These are phyloP conservation scores for Zalerion maritima DNA, from an alignment of 495 filamentous ascomycete genomes.

Conservation along the genomic window DNA sequence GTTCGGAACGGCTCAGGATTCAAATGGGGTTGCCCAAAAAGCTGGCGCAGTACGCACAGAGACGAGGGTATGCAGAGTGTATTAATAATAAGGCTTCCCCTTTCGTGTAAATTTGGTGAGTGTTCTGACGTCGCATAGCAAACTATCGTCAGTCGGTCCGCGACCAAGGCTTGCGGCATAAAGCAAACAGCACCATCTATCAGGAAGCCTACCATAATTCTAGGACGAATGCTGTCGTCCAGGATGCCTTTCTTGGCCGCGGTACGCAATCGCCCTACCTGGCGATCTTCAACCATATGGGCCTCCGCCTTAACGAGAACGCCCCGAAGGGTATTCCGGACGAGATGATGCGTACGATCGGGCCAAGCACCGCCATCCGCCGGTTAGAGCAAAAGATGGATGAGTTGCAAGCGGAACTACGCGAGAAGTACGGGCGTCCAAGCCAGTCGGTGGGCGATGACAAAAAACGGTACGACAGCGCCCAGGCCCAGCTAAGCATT, in stretches of 20 bases:
- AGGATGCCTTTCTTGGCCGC: constrained; percentile 4
- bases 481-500: constrained; percentile 1
- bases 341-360: constrained; percentile 4
- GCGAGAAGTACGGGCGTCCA: constrained; percentile 24
- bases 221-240: constrained; percentile 1
- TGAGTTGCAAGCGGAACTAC: constrained; percentile 23
- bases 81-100: constrained; percentile 3
- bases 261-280: constrained; percentile 3
- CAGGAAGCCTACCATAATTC: not conserved
- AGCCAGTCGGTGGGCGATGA: constrained; percentile 1
- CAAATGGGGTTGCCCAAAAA: not conserved
- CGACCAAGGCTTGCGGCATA: constrained; percentile 1
- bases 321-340: constrained; percentile 2
- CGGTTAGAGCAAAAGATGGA: constrained; percentile 25
- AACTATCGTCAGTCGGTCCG: constrained; percentile 1
- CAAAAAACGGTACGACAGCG: constrained; percentile 1
- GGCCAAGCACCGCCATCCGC: constrained; percentile 18
- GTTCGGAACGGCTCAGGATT: too few species aligned
- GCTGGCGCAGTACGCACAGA: not conserved
- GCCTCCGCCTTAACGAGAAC: constrained; percentile 4
- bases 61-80: constrained; percentile 2
- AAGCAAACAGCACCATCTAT: constrained; percentile 1
- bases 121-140: not conserved
- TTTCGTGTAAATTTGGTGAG: not conserved
- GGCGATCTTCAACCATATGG: constrained; percentile 3